Evolutionary conservation across 1,139 yeast species (phyloP).

Genomic region (Wickerhamiella infanticola): DNA sequence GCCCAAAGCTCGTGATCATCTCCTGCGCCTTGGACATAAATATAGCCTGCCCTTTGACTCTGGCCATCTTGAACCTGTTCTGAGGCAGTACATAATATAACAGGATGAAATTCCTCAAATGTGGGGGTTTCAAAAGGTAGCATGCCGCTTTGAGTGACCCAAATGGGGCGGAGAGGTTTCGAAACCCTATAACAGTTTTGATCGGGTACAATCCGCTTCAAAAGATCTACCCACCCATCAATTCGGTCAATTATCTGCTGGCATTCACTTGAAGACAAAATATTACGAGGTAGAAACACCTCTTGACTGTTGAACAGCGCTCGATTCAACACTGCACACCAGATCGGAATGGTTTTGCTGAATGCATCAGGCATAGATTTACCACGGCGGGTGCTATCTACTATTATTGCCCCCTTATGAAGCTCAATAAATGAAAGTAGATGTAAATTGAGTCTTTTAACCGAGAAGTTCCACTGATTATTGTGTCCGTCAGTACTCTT

Average conservation of each 20-base stretch:
- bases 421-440: slow-evolving; percentile 34
- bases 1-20: slow-evolving; percentile 92
- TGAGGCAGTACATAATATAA: slow-evolving; percentile 52
- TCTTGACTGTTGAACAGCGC: slow-evolving; percentile 29
- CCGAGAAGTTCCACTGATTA: slow-evolving; percentile 62
- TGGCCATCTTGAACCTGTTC: slow-evolving; percentile 40
- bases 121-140: slow-evolving; percentile 20
- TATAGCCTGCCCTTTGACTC: slow-evolving; percentile 30
- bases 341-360: slow-evolving; percentile 73
- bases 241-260: slow-evolving; percentile 35
- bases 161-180: slow-evolving; percentile 47
- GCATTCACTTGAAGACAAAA: slow-evolving; percentile 46
- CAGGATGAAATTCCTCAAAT: slow-evolving; percentile 26
- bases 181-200: slow-evolving; percentile 19
- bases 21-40: slow-evolving; percentile 81
- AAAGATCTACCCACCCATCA: slow-evolving; percentile 35
- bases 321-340: slow-evolving; percentile 71
- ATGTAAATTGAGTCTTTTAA: slow-evolving; percentile 60
- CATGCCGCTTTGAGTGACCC: slow-evolving; percentile 49
- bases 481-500: slow-evolving; percentile 88
- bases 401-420: slow-evolving; percentile 36
- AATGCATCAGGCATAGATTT: slow-evolving; percentile 75
- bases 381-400: slow-evolving; percentile 77
- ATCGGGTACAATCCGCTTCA: slow-evolving; percentile 24
- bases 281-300: slow-evolving; percentile 35